Evolutionary conservation across 2,329 filamentous ascomycete genomes (phyloP).

Genomic region (Fusarium multiceps): DNA sequence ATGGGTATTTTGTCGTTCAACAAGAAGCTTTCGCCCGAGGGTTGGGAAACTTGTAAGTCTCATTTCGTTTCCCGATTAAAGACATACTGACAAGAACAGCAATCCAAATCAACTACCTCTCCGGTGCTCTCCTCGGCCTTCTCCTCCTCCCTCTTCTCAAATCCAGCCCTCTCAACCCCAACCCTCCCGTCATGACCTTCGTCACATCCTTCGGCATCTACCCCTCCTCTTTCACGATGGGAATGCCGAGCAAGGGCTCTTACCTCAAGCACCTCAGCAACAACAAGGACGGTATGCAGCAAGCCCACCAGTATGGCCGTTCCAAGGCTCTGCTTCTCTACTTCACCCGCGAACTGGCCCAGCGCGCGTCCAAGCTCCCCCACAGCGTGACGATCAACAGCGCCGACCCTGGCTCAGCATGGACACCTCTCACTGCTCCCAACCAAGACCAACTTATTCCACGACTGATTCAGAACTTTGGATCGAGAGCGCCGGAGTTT

Average conservation of each 20-base stretch:
- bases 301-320: slow-evolving; percentile 54
- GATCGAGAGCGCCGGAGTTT: slow-evolving; percentile 50
- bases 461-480: slow-evolving; percentile 53
- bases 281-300: slow-evolving; percentile 52
- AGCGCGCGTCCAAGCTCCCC: slow-evolving; percentile 38
- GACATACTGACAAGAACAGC: slow-evolving; percentile 30
- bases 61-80: no score
- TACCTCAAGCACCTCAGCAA: slow-evolving; percentile 52
- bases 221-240: slow-evolving; percentile 53
- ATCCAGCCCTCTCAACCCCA: slow-evolving; percentile 47
- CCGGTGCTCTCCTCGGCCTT: slow-evolving; percentile 50
- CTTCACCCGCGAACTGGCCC: slow-evolving; percentile 52
- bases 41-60: slow-evolving; percentile 53
- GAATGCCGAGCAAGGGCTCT: slow-evolving; percentile 47
- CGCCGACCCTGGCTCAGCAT: slow-evolving; percentile 53
- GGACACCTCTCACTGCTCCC: slow-evolving; percentile 53
- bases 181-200: slow-evolving; percentile 53
- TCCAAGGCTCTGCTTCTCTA: slow-evolving; percentile 54
- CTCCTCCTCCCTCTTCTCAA: slow-evolving; percentile 50
- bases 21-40: slow-evolving; percentile 52
- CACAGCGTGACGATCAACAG: slow-evolving; percentile 53
- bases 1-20: slow-evolving; percentile 53
- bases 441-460: slow-evolving; percentile 53
- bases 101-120: slow-evolving; percentile 53
- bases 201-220: slow-evolving; percentile 54